A percentile compares a stretch with the other conserved stretches of the same genome.
Conservation (phyloP, 495 filamentous ascomycete species). For the Aspergillus affinis region DNA sequence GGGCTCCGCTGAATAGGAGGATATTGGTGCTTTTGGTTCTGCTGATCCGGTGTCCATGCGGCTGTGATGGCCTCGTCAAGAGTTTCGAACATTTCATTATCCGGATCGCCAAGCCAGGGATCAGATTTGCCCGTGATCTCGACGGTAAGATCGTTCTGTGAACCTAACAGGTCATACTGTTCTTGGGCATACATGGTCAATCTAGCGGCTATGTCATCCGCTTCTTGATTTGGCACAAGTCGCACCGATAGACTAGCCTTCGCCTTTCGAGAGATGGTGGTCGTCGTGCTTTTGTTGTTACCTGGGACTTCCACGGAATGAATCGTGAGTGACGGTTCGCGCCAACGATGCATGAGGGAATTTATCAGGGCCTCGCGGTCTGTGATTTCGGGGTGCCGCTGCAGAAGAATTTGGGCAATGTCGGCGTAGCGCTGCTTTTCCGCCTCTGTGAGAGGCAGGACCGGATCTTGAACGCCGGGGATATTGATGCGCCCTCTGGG, state of each 20-base stretch:
- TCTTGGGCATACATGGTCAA: conserved; percentile 65
- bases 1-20: conserved; percentile 23
- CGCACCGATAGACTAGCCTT: conserved; percentile 85
- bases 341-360: conserved; percentile 89
- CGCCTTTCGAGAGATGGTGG: conserved; percentile 83
- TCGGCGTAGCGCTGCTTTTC: conserved; percentile 82
- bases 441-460: conserved; percentile 69
- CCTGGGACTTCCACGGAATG: conserved; percentile 80
- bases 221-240: conserved; percentile 88
- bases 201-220: conserved; percentile 65
- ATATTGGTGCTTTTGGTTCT: conserved; percentile 33
- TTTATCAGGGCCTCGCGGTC: conserved; percentile 67
- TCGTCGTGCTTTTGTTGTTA: conserved; percentile 61
- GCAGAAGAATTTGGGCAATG: conserved; percentile 73
- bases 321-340: conserved; percentile 91
- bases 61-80: conserved; percentile 82
- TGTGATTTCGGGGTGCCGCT: conserved; percentile 65
- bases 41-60: conserved; percentile 60
- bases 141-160: conserved; percentile 77
- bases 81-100: conserved; percentile 86
- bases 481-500: conserved; percentile 56
- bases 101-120: conserved; percentile 91
- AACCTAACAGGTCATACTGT: conserved; percentile 71
- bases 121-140: conserved; percentile 90
- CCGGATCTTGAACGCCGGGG: conserved; percentile 82